These are phyloP conservation scores for Apiospora phragmitis DNA, from an alignment of 2,329 filamentous ascomycete genomes.

Conservation along the genomic window DNA sequence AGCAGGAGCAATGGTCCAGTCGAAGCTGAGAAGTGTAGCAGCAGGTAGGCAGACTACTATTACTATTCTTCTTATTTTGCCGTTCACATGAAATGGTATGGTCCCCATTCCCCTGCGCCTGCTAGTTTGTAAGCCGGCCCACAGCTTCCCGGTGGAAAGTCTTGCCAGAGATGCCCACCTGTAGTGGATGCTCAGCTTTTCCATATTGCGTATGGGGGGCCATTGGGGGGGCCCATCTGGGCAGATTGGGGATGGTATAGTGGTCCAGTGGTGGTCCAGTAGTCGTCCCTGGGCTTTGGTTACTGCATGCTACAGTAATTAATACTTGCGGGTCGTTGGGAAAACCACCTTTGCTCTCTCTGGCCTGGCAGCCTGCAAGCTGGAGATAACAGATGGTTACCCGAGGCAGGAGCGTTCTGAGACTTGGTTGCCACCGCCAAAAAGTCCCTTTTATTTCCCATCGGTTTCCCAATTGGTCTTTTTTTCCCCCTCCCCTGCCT, in stretches of 20 bases:
- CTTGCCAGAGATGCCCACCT: neutral
- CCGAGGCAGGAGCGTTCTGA: neutral
- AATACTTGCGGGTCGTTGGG: constrained; percentile 5
- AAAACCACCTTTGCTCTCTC: neutral
- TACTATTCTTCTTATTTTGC: too few species aligned
- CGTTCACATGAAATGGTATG: neutral
- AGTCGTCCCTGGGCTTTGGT: neutral
- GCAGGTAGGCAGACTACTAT: neutral
- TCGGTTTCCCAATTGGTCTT: neutral
- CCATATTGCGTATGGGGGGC: neutral
- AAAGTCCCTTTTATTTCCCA: neutral
- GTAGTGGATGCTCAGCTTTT: neutral
- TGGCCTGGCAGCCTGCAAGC: neutral
- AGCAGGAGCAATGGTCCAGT: neutral
- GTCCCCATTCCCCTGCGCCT: neutral
- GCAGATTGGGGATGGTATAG: neutral
- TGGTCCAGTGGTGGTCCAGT: neutral
- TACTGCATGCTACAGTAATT: neutral
- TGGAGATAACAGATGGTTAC: neutral
- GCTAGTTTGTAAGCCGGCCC: neutral
- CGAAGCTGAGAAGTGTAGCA: too few species aligned
- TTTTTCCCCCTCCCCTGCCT: neutral
- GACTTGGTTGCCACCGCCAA: neutral
- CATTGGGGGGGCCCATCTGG: neutral
- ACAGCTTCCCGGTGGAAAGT: neutral